Evolutionary conservation across 768 basidiomycete genomes (phyloP).

Genomic region (Leccinum pellstonianum): DNA sequence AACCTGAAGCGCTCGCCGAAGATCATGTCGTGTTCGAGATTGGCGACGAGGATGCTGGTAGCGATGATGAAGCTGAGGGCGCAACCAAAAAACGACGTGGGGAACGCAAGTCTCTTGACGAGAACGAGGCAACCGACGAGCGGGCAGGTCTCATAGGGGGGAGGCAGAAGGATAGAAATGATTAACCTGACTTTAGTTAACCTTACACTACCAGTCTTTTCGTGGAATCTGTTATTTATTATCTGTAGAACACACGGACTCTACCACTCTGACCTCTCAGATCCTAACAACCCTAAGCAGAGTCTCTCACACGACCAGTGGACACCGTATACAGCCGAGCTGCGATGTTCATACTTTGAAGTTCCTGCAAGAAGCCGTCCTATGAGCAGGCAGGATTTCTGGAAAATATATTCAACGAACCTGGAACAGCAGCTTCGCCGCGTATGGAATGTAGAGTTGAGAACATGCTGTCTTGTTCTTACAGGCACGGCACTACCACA

Average conservation of each 20-base stretch:
- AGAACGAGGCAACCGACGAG: constrained; percentile 52
- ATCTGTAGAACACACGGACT: constrained; percentile 39
- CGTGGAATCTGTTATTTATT: constrained; percentile 18
- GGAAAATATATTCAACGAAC: constrained; percentile 38
- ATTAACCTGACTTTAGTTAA: constrained; percentile 23
- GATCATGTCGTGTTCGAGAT: constrained; percentile 89
- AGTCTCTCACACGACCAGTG: constrained; percentile 79
- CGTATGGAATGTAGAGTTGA: constrained; percentile 92
- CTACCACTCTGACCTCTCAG: neutral
- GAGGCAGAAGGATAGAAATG: constrained; percentile 35
- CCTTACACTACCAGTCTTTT: constrained; percentile 5
- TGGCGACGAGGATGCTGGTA: constrained; percentile 74
- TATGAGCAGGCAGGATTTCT: neutral
- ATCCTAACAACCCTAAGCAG: constrained; percentile 11
- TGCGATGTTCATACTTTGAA: constrained; percentile 96
- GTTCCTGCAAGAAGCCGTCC: constrained; percentile 50
- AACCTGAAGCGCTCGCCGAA: constrained; percentile 49
- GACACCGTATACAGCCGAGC: constrained; percentile 85
- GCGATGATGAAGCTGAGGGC: constrained; percentile 60
- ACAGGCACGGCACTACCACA: constrained; percentile 79
- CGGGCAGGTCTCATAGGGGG: constrained; percentile 63
- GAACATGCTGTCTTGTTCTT: constrained; percentile 96
- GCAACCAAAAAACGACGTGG: constrained; percentile 49
- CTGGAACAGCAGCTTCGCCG: constrained; percentile 96
- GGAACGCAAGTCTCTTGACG: constrained; percentile 43